These are phyloP conservation scores for Curvularia sp. DNA, from an alignment of 2,329 filamentous ascomycete species.

Conservation along the genomic window DNA sequence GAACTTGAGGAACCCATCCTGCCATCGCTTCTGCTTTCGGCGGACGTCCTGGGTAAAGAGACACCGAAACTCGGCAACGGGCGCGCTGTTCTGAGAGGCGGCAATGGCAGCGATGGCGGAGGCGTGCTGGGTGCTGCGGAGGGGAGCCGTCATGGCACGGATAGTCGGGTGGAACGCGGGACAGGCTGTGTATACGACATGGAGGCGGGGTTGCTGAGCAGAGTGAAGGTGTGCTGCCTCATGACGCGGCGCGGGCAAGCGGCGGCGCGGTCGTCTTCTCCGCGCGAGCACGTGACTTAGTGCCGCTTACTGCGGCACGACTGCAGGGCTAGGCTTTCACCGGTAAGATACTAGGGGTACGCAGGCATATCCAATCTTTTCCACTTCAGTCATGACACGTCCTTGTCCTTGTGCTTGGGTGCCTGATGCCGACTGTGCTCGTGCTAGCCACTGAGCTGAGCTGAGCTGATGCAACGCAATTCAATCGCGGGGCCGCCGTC, in stretches of 20 bases:
- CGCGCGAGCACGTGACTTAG: slow-evolving; percentile 25
- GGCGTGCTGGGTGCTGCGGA: slow-evolving; percentile 32
- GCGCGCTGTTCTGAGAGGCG: slow-evolving; percentile 69
- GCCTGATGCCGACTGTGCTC: slow-evolving; percentile 5
- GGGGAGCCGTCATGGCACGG: slow-evolving; percentile 38
- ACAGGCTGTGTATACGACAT: slow-evolving; percentile 7
- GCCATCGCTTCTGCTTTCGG: slow-evolving; percentile 90
- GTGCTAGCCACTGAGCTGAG: slow-evolving; percentile 6
- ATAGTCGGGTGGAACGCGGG: slow-evolving; percentile 19
- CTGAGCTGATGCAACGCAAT: slow-evolving; percentile 33
- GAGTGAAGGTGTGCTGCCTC: slow-evolving; percentile 4
- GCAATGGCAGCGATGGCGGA: slow-evolving; percentile 47
- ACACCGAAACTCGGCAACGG: slow-evolving; percentile 82
- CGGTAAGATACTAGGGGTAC: slow-evolving; percentile 9
- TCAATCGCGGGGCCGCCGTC: slow-evolving; percentile 15
- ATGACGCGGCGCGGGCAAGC: slow-evolving; percentile 18
- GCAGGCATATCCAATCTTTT: slow-evolving; percentile 4
- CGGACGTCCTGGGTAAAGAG: slow-evolving; percentile 86
- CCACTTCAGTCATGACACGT: slow-evolving; percentile 18
- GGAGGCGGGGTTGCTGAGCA: slow-evolving; percentile 10
- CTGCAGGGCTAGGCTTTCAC: slow-evolving; percentile 13
- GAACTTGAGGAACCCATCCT: slow-evolving; percentile 86
- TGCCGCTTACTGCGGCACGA: slow-evolving; percentile 3
- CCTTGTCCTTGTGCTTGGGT: slow-evolving; percentile 1
- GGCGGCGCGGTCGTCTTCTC: neutral